Conservation (phyloP, 805 yeast species). For the Ascoidea asiatica region DNA sequence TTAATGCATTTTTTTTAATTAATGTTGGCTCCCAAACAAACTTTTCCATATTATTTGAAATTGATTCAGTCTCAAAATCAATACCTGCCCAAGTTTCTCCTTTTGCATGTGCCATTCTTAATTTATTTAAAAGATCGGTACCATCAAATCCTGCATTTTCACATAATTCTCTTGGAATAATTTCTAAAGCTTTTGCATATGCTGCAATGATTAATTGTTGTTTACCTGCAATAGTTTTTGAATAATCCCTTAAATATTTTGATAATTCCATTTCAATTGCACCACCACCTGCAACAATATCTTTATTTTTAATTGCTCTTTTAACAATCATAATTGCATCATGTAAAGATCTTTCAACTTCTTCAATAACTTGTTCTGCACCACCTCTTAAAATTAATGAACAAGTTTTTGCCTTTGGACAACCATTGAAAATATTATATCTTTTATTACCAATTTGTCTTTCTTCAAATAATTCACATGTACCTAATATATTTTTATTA, state of each 20-base stretch:
- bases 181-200: conserved; percentile 87
- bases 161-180: conserved; percentile 93
- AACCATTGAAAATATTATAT: conserved; percentile 84
- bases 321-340: conserved; percentile 98
- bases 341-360: conserved; percentile 93
- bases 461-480: conserved; percentile 80
- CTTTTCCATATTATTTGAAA: conserved; percentile 71
- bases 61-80: conserved; percentile 73
- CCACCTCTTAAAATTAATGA: conserved; percentile 93
- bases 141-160: conserved; percentile 99
- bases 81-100: conserved; percentile 90
- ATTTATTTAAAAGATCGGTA: conserved; percentile 79
- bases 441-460: conserved; percentile 93
- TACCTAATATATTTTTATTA: conserved; percentile 59
- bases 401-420: conserved; percentile 87
- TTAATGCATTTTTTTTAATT: conserved; percentile 86
- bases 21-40: conserved; percentile 98
- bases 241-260: conserved; percentile 71
- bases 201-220: conserved; percentile 89
- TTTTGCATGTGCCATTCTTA: conserved; percentile 88
- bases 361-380: conserved; percentile 95
- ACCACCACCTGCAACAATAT: conserved; percentile 97
- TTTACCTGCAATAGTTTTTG: conserved; percentile 85
- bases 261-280: conserved; percentile 98
- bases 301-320: conserved; percentile 77